Conservation (phyloP, 2,329 filamentous ascomycete species). For the Aspergillus neoniger region DNA sequence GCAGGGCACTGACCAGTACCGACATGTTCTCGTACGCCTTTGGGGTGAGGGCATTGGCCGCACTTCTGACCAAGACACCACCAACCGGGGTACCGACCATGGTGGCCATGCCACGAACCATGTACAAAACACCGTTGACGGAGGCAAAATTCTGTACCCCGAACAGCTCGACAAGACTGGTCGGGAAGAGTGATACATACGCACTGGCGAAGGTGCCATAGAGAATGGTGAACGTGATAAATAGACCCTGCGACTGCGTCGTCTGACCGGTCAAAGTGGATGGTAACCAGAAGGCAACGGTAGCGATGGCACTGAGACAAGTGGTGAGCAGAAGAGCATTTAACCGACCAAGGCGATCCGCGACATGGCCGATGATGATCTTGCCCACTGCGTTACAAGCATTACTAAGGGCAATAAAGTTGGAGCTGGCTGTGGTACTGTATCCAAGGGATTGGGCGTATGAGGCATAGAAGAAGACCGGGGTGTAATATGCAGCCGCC, state of each 20-base stretch:
- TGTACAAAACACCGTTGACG: slow-evolving; percentile 44
- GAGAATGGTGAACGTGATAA: slow-evolving; percentile 34
- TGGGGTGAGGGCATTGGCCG: neutral
- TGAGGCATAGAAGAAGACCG: slow-evolving; percentile 43
- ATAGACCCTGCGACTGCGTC: slow-evolving; percentile 18
- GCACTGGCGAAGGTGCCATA: slow-evolving; percentile 43
- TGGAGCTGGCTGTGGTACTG: slow-evolving; percentile 36
- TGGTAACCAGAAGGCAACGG: slow-evolving; percentile 30
- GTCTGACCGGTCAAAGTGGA: slow-evolving; percentile 7
- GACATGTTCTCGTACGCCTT: neutral
- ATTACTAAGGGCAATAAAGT: slow-evolving; percentile 44
- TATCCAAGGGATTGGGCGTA: slow-evolving; percentile 45
- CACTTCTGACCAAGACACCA: slow-evolving; percentile 30
- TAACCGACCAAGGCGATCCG: slow-evolving; percentile 23
- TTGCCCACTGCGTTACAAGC: slow-evolving; percentile 43
- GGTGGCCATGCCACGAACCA: slow-evolving; percentile 41
- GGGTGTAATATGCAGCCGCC: slow-evolving; percentile 42
- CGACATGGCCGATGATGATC: slow-evolving; percentile 40
- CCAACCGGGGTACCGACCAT: slow-evolving; percentile 42
- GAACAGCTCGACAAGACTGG: slow-evolving; percentile 43
- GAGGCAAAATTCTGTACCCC: slow-evolving; percentile 42
- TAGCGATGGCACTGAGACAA: slow-evolving; percentile 30
- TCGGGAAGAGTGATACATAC: slow-evolving; percentile 44
- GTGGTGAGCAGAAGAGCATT: slow-evolving; percentile 41
- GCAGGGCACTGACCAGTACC: neutral